phyloP scores from a whole-genome alignment of 768 basidiomycete species.

The Tephrocybe sp. region DNA sequence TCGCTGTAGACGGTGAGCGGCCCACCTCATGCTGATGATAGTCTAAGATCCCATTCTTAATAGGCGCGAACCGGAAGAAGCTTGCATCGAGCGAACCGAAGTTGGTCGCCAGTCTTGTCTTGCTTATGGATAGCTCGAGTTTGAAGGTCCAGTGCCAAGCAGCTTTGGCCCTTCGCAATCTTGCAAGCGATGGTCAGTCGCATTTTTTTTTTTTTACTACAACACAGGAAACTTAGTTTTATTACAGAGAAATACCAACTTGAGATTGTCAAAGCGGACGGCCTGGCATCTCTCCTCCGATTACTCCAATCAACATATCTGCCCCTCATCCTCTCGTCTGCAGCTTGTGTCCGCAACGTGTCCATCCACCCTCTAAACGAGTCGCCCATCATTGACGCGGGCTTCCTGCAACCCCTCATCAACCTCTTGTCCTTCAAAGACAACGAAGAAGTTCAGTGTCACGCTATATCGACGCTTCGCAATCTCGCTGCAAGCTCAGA shows the following conservation, averaged over 20 bases:
- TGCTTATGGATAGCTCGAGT: constrained; percentile 95
- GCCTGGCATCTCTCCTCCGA: constrained; percentile 87
- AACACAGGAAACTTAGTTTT: background rate
- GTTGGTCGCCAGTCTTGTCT: constrained; percentile 89
- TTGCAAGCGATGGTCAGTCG: constrained; percentile 91
- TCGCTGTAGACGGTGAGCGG: constrained; percentile 90
- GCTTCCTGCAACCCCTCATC: constrained; percentile 94
- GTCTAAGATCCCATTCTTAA: background rate
- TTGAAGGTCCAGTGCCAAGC: constrained; percentile 99
- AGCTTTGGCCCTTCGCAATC: constrained; percentile 91
- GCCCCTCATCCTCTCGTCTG: constrained; percentile 95
- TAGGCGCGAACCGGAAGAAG: constrained; percentile 89
- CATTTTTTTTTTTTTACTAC: background rate
- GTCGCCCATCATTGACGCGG: constrained; percentile 98
- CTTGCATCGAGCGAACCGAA: constrained; percentile 93
- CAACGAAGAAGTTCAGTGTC: constrained; percentile 99
- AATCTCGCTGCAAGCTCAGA: constrained; percentile 97
- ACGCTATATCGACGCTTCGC: constrained; percentile 95
- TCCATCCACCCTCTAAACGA: constrained; percentile 99
- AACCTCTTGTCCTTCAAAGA: constrained; percentile 97
- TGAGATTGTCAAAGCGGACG: constrained; percentile 96
- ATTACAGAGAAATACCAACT: constrained; percentile 92
- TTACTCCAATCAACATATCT: constrained; percentile 96
- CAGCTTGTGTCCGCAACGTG: constrained; percentile 98
- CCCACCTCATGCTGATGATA: background rate